phyloP scores from a whole-genome alignment of 1,139 yeast genomes.

The Debaryomyces nepalensis region DNA sequence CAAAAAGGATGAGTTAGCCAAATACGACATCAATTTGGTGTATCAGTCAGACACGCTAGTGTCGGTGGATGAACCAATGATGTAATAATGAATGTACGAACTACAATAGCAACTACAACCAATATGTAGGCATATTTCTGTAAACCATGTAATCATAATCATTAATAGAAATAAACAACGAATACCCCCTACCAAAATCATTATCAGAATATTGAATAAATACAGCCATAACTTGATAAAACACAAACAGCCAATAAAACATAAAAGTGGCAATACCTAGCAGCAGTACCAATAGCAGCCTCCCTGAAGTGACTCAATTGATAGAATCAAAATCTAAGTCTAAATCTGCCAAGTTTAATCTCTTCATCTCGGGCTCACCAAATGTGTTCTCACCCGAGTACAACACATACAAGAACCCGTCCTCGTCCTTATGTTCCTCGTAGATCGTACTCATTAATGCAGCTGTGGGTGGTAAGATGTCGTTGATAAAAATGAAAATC shows the following conservation, averaged over 20 bases:
- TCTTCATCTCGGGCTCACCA: conserved; percentile 43
- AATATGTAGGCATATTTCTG: background rate
- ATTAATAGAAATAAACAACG: conserved; percentile 11
- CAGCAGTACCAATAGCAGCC: no score
- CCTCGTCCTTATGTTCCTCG: conserved; percentile 96
- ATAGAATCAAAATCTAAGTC: conserved; percentile 9
- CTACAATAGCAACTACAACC: conserved; percentile 2
- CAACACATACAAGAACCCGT: conserved; percentile 92
- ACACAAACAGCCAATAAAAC: conserved; percentile 2
- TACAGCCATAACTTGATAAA: conserved; percentile 4
- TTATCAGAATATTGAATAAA: conserved; percentile 7
- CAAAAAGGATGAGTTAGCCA: conserved; percentile 9
- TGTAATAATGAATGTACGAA: conserved; percentile 6
- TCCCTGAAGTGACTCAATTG: background rate
- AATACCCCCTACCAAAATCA: conserved; percentile 6
- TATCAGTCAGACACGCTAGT: conserved; percentile 9
- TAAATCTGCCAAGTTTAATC: conserved; percentile 11
- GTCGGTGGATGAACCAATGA: conserved; percentile 7
- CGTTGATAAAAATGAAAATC: conserved; percentile 93
- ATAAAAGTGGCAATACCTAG: no score
- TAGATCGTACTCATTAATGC: conserved; percentile 93
- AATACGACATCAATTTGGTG: conserved; percentile 12
- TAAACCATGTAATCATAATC: conserved; percentile 9
- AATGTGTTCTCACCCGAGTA: conserved; percentile 88
- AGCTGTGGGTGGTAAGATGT: conserved; percentile 96